Conservation (phyloP, 495 filamentous ascomycete species). For the Thozetella sp. region DNA sequence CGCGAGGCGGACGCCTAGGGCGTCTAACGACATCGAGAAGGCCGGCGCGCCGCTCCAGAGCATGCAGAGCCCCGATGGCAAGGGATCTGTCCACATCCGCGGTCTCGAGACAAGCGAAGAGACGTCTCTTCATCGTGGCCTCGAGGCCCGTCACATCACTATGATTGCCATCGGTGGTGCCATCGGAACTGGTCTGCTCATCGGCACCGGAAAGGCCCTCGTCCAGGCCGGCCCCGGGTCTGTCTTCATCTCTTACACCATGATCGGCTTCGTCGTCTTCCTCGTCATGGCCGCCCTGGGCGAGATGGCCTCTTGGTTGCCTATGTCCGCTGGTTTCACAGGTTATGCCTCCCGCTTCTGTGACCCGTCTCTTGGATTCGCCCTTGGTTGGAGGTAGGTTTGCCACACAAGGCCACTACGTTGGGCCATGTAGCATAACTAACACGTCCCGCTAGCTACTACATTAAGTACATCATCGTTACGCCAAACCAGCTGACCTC, state of each 20-base stretch:
- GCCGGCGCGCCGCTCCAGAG: background rate
- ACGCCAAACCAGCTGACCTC: slow-evolving; percentile 75
- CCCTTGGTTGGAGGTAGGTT: slow-evolving; percentile 71
- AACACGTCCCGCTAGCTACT: slow-evolving; percentile 47
- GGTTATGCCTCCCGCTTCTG: slow-evolving; percentile 71
- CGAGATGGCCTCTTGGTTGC: slow-evolving; percentile 64
- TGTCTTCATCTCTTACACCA: slow-evolving; percentile 59
- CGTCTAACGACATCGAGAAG: slow-evolving; percentile 3
- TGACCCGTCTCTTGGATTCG: slow-evolving; percentile 73
- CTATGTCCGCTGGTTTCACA: slow-evolving; percentile 49
- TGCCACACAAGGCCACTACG: background rate
- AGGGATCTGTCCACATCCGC: slow-evolving; percentile 17
- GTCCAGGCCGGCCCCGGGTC: slow-evolving; percentile 68
- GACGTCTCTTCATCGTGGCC: slow-evolving; percentile 56
- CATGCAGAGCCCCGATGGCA: background rate
- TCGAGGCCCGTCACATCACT: slow-evolving; percentile 69
- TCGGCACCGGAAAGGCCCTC: slow-evolving; percentile 61
- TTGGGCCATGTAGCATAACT: slow-evolving; percentile 11
- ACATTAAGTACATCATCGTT: slow-evolving; percentile 61
- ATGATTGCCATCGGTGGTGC: slow-evolving; percentile 82
- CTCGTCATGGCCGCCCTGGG: slow-evolving; percentile 33
- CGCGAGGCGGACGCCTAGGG: background rate
- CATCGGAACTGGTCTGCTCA: slow-evolving; percentile 65
- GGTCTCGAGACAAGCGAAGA: slow-evolving; percentile 33
- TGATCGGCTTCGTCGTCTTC: slow-evolving; percentile 38